Evolutionary conservation across 371 early-diverging fungal species (phyloP).

Genomic region (Circinella minor): DNA sequence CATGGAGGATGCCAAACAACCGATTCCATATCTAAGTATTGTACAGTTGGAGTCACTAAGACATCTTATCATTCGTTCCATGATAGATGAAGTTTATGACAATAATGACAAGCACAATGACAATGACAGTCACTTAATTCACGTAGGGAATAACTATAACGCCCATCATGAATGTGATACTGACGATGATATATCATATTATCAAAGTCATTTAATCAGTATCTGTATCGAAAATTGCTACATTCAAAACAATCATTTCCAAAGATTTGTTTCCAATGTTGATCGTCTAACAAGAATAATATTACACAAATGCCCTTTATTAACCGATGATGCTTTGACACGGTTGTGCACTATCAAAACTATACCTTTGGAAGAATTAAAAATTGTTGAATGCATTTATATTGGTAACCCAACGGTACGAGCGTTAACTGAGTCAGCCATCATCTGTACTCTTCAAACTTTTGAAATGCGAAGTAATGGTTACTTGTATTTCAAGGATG

Average conservation of each 20-base stretch:
- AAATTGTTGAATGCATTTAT: not conserved
- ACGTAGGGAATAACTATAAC: not conserved
- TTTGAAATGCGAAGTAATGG: not conserved
- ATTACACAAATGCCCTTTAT: not conserved
- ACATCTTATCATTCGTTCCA: slow-evolving; percentile 1
- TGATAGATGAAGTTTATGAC: not conserved
- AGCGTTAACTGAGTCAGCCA: not conserved
- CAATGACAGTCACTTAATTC: too few species aligned
- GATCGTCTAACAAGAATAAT: not conserved
- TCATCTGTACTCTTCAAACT: not conserved
- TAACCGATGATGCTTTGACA: not conserved
- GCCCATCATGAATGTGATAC: not conserved
- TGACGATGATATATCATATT: too few species aligned
- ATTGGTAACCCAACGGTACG: not conserved
- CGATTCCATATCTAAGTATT: not conserved
- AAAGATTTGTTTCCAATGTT: not conserved
- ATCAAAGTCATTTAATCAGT: not conserved
- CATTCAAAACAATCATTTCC: not conserved
- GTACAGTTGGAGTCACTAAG: not conserved
- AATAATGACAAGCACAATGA: not conserved
- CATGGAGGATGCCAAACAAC: slow-evolving; percentile 3
- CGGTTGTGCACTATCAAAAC: not conserved
- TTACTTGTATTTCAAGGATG: not conserved
- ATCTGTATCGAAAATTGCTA: not conserved
- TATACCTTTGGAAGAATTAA: not conserved